These are phyloP conservation scores for Leishmania amazonensis DNA, from an alignment of 208 protist species.

Conservation along the genomic window DNA sequence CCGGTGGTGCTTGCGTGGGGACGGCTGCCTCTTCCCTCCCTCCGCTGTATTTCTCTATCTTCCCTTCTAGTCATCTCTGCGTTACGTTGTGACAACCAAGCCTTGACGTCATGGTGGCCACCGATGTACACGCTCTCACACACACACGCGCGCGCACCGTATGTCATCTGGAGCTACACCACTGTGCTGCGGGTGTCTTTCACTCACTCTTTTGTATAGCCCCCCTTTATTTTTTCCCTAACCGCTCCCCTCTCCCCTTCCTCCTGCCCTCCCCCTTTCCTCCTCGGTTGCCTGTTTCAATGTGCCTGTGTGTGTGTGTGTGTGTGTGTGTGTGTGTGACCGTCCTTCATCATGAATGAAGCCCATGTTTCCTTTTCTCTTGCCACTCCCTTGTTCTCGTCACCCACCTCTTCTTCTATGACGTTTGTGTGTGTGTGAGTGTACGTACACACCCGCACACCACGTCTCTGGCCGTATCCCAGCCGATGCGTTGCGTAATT, in stretches of 20 bases:
- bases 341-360: too few species aligned
- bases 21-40: background rate
- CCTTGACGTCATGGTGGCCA: background rate
- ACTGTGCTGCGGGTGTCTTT: background rate
- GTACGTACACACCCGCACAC: background rate
- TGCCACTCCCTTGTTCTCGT: background rate
- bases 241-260: too few species aligned
- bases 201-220: background rate
- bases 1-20: background rate
- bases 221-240: background rate
- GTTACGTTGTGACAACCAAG: background rate
- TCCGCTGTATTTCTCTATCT: background rate
- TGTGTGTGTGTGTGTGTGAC: background rate
- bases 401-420: background rate
- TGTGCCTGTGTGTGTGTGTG: too few species aligned
- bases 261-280: background rate
- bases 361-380: background rate
- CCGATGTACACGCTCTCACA: slow-evolving; percentile 1
- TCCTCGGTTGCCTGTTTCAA: background rate
- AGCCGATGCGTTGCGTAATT: background rate
- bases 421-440: background rate
- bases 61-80: background rate
- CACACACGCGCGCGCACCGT: background rate
- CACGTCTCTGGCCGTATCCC: background rate
- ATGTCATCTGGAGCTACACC: background rate